These are phyloP conservation scores for Brasenia schreberi DNA, from an alignment of 164 flowering plant species.

Conservation along the genomic window DNA sequence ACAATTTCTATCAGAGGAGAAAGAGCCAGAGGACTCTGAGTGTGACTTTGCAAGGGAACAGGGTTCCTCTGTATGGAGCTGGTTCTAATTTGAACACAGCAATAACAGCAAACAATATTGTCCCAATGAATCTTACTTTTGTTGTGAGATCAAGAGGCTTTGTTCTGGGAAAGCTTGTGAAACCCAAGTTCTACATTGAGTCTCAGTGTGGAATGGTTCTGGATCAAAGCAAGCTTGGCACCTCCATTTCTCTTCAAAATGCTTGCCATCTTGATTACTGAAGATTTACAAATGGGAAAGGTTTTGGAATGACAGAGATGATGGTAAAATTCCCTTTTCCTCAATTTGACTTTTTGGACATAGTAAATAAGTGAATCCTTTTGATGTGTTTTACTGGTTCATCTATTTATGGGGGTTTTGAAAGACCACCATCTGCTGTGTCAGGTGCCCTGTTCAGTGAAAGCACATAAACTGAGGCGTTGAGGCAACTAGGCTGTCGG, in stretches of 20 bases:
- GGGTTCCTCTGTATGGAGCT: conserved; percentile 76
- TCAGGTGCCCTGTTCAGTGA: too few species aligned
- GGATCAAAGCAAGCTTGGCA: conserved; percentile 33
- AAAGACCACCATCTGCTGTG: too few species aligned
- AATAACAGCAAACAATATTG: conserved; percentile 7
- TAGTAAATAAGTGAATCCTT: too few species aligned
- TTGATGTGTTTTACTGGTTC: too few species aligned
- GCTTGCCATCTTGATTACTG: conserved; percentile 18
- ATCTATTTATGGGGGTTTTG: too few species aligned
- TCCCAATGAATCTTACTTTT: conserved; percentile 62
- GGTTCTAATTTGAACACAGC: conserved; percentile 20
- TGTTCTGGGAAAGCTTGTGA: conserved; percentile 72
- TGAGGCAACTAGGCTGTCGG: too few species aligned
- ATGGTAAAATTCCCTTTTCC: too few species aligned
- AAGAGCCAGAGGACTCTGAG: conserved; percentile 33
- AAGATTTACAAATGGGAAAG: too few species aligned
- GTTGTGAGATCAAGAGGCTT: conserved; percentile 58
- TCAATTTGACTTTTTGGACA: too few species aligned
- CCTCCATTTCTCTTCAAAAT: conserved; percentile 20
- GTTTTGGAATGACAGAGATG: too few species aligned
- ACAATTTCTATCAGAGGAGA: conserved; percentile 49
- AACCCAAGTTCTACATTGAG: conserved; percentile 42
- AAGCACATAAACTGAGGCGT: too few species aligned
- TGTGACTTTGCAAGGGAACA: conserved; percentile 34
- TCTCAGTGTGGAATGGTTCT: conserved; percentile 45